A percentile compares a stretch with the other conserved stretches of the same genome.
phyloP scores from a whole-genome alignment of 441 rosid species.

The Euphorbia celastroides region DNA sequence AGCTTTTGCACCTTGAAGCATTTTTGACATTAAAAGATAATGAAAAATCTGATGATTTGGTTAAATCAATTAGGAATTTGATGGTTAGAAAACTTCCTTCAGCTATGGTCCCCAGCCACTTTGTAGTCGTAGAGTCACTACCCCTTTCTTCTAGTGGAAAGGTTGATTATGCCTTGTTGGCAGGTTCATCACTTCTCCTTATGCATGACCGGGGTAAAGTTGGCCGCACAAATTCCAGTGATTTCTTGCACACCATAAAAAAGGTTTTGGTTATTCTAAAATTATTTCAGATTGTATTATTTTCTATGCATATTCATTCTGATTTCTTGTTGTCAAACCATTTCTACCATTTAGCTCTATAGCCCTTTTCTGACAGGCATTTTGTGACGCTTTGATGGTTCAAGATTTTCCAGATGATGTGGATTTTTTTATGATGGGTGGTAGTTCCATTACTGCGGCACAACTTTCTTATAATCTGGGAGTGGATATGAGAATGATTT shows the following conservation, averaged over 20 bases:
- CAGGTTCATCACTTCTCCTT: constrained; percentile 23
- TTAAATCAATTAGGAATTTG: constrained; percentile 51
- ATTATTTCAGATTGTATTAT: neutral
- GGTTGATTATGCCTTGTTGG: constrained; percentile 63
- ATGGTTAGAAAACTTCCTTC: constrained; percentile 51
- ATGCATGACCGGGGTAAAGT: constrained; percentile 27
- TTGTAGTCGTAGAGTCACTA: constrained; percentile 43
- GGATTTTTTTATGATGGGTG: constrained; percentile 82
- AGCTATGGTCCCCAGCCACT: constrained; percentile 64
- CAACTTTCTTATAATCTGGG: constrained; percentile 76
- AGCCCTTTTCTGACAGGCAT: constrained; percentile 45
- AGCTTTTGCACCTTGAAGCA: constrained; percentile 45
- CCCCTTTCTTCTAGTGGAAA: constrained; percentile 83
- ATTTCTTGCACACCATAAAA: constrained; percentile 50
- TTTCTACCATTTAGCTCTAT: neutral
- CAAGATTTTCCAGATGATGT: constrained; percentile 60
- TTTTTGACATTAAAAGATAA: constrained; percentile 46
- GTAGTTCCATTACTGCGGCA: constrained; percentile 85
- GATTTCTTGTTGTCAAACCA: neutral
- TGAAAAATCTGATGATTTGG: constrained; percentile 30
- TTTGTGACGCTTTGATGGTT: constrained; percentile 64
- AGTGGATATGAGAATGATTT: constrained; percentile 71
- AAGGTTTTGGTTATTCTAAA: constrained; percentile 42
- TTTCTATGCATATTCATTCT: neutral
- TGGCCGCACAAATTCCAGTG: constrained; percentile 19